These are phyloP conservation scores for Cornus kousa DNA, from an alignment of 148 eudicot genomes.

Conservation along the genomic window DNA sequence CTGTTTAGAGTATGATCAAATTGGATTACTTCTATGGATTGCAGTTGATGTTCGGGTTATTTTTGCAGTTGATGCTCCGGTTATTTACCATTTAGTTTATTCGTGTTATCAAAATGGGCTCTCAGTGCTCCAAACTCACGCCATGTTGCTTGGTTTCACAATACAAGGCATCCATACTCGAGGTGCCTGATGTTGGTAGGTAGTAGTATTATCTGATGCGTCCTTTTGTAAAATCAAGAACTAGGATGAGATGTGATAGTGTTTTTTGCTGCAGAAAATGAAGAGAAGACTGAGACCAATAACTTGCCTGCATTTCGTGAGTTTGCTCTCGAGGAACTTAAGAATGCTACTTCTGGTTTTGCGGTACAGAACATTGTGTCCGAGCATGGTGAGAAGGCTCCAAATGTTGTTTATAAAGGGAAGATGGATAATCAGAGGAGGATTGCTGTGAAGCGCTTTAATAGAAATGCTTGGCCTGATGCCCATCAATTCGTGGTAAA, in stretches of 20 bases:
- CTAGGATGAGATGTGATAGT: slow-evolving; percentile 2
- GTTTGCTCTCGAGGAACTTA: slow-evolving; percentile 58
- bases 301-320: slow-evolving; percentile 42
- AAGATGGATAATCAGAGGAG: slow-evolving; percentile 63
- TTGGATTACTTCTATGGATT: not conserved
- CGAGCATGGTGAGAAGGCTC: slow-evolving; percentile 70
- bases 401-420: slow-evolving; percentile 72
- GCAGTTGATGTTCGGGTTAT: slow-evolving; percentile 1
- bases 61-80: too few relatives aligned
- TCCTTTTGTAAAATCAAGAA: not conserved
- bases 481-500: slow-evolving; percentile 57
- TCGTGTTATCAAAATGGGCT: slow-evolving; percentile 42
- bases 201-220: not conserved
- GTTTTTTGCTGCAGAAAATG: slow-evolving; percentile 31
- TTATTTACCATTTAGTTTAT: not conserved
- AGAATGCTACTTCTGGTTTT: slow-evolving; percentile 65
- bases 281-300: slow-evolving; percentile 32
- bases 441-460: slow-evolving; percentile 66
- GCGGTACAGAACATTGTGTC: slow-evolving; percentile 69
- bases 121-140: slow-evolving; percentile 53
- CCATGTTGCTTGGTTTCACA: slow-evolving; percentile 55
- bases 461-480: slow-evolving; percentile 67
- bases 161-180: slow-evolving; percentile 43
- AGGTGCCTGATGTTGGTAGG: slow-evolving; percentile 49
- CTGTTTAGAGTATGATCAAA: not conserved